Evolutionary conservation across 176 grass and related monocot genomes (phyloP), one percentile per base, ranked within the genome.

Genomic region (Pontederia paniculata): DNA sequence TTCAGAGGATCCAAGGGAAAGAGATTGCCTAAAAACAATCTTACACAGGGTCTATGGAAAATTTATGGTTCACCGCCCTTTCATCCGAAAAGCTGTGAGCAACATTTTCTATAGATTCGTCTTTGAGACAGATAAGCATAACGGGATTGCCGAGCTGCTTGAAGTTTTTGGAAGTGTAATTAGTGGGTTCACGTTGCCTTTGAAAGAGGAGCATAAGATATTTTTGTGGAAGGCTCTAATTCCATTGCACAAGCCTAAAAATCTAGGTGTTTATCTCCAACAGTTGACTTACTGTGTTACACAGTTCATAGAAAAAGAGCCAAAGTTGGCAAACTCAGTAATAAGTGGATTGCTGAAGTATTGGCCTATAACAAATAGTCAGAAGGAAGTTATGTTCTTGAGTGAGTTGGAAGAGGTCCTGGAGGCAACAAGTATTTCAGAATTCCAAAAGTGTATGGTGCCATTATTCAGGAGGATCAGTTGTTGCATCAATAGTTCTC

Each of bases 311-410:
- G 55, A 57, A 21, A 57, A 57, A 41, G 55, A 54, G 52, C 52
- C 52, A 20, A 54, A 20, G 52, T 16, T 62, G 59, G 43, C 25
- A 21, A 62, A 13, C 8, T 62, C 43, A 12, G 59, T 62, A 42
- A 62, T 62, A 46, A 62, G 17, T 16, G 59, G 59, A 17, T 21
- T 62, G 43, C 21, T 62, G 59, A 62, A 45, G 17, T 62, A 62
- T 47, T 62, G 59, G 59, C 59, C 59, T 44, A 20, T 62, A 20
- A 62, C 59, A 45, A 62, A 22, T 45, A 62, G 59, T 47, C 59
- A 62, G 59, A 62, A 62, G 42, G 59, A 62, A 20, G 59, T 62
- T 45, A 62, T 62, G 59, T 62, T 62, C 45, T 46, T 62, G 59
- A 62, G 59, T 13, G 59, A 62, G 41, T 62, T 62, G 59, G 59